phyloP scores from a whole-genome alignment of 148 eudicot species.

The Diospyros kaki region DNA sequence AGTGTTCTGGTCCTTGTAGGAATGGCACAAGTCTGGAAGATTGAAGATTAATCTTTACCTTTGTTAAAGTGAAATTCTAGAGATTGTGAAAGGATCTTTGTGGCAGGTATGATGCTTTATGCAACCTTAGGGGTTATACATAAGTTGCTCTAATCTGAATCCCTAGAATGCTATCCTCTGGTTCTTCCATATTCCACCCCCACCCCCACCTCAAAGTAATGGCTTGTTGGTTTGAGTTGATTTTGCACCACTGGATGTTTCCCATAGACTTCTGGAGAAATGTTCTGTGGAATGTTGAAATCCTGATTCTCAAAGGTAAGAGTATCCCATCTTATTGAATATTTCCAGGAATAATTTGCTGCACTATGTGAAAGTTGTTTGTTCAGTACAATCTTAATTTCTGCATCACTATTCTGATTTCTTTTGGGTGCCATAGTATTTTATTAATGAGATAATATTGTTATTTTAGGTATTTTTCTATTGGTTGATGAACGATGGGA shows the following conservation, averaged over 20 bases:
- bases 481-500: not conserved
- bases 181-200: no score
- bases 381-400: not conserved
- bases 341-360: not conserved
- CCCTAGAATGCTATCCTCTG: no score
- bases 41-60: no score
- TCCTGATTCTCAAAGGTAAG: constrained; percentile 1
- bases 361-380: not conserved
- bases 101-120: no score
- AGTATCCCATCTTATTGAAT: not conserved
- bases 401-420: not conserved
- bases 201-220: not conserved
- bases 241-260: not conserved
- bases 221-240: not conserved
- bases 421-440: not conserved
- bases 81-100: no score
- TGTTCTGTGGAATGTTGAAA: not conserved
- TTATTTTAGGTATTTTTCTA: not conserved
- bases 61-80: no score
- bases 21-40: no score
- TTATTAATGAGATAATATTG: not conserved
- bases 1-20: no score
- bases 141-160: no score
- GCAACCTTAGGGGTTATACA: no score
- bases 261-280: not conserved